Percentiles rank a stretch among this genome's conserved stretches.
Conservation (phyloP, 1,284 basidiomycete species). For the Apiotrichum gamsii region DNA sequence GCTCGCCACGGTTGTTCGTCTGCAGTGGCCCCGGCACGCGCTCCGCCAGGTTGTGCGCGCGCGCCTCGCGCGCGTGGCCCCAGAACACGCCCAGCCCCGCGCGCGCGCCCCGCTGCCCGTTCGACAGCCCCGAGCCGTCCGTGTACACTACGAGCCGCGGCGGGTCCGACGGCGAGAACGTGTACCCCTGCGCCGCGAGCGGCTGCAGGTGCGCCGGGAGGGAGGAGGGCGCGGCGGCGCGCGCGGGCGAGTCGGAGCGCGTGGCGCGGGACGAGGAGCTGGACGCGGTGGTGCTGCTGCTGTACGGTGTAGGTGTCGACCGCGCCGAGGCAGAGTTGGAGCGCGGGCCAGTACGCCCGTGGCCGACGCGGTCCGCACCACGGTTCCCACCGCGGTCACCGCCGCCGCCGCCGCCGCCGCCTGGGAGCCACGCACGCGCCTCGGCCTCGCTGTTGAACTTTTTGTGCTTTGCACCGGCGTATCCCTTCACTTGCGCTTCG, state of each 20-base stretch:
- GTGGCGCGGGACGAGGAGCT: no score
- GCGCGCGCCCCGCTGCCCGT: conserved; percentile 35
- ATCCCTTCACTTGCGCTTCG: conserved; percentile 41
- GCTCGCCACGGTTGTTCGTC: conserved; percentile 49
- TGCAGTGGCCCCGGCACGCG: conserved; percentile 42
- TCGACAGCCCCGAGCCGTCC: conserved; percentile 41
- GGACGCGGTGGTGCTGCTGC: no score
- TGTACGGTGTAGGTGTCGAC: not conserved
- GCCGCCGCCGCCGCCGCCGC: no score
- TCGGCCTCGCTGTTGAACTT: conserved; percentile 37
- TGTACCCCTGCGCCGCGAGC: conserved; percentile 30
- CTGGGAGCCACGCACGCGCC: conserved; percentile 21
- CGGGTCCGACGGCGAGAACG: conserved; percentile 17
- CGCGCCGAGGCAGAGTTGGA: not conserved
- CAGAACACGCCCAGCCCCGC: conserved; percentile 47
- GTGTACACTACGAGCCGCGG: conserved; percentile 42
- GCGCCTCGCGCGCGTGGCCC: conserved; percentile 32
- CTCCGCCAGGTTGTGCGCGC: conserved; percentile 36
- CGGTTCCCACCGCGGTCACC: no score
- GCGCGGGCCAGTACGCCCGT: not conserved
- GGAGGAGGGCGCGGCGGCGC: conserved; percentile 10
- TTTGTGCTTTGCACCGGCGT: conserved; percentile 34
- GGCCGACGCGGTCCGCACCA: no score
- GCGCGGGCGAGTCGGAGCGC: not conserved
- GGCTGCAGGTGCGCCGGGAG: conserved; percentile 10